A percentile compares a stretch with the other conserved stretches of the same genome.
Evolutionary conservation across 164 flowering plant species (phyloP).

Genomic region (Magnolia officinalis): DNA sequence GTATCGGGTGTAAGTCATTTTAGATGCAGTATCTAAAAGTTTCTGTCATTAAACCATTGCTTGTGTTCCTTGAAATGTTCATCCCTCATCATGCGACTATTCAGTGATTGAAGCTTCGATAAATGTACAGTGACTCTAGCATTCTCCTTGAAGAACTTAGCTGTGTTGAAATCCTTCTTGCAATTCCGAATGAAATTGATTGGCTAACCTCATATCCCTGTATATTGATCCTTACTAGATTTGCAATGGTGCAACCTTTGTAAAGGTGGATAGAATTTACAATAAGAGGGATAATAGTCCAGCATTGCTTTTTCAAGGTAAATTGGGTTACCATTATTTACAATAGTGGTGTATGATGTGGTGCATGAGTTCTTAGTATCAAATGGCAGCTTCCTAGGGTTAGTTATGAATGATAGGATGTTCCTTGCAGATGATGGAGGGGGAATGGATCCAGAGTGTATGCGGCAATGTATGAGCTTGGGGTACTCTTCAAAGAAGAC

Average conservation of each 20-base stretch:
- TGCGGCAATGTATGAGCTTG: slow-evolving; percentile 92
- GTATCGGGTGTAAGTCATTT: not conserved
- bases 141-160: not conserved
- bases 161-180: slow-evolving; percentile 3
- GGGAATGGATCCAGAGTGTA: slow-evolving; percentile 83
- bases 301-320: slow-evolving; percentile 83
- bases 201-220: not conserved
- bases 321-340: not conserved
- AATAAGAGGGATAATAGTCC: slow-evolving; percentile 61
- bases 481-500: slow-evolving; percentile 89
- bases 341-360: not conserved
- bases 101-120: not conserved
- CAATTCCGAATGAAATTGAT: not conserved
- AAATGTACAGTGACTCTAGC: not conserved
- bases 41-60: not conserved
- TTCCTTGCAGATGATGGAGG: slow-evolving; percentile 79
- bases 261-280: slow-evolving; percentile 74
- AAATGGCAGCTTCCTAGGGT: not conserved
- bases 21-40: not conserved
- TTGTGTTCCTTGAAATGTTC: not conserved
- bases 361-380: not conserved
- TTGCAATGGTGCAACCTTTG: slow-evolving; percentile 78
- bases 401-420: not conserved
- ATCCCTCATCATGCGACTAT: not conserved
- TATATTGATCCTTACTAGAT: slow-evolving; percentile 35